These are phyloP conservation scores for Podospora didyma DNA, from an alignment of 495 filamentous ascomycete genomes.

Conservation along the genomic window DNA sequence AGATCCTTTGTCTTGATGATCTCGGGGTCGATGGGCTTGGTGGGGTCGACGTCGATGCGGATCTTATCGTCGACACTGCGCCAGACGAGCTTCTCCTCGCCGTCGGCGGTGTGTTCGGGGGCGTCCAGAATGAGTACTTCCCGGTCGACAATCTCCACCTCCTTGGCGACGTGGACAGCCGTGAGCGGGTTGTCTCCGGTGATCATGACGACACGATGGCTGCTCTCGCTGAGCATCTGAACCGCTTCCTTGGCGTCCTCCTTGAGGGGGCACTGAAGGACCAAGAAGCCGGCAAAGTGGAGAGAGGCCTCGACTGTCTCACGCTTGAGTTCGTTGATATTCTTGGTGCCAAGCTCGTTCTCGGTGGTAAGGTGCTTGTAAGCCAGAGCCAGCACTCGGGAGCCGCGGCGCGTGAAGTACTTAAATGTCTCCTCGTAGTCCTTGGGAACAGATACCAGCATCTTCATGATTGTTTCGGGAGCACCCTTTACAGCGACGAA, in stretches of 20 bases:
- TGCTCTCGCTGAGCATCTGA: constrained; percentile 97
- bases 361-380: constrained; percentile 86
- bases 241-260: constrained; percentile 92
- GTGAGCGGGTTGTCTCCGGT: constrained; percentile 98
- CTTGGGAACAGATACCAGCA: constrained; percentile 77
- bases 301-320: constrained; percentile 87
- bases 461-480: constrained; percentile 90
- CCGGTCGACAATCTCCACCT: constrained; percentile 97
- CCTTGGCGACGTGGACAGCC: constrained; percentile 88
- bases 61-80: constrained; percentile 89
- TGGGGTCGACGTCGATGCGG: constrained; percentile 82
- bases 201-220: constrained; percentile 98
- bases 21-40: constrained; percentile 70
- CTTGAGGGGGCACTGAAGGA: constrained; percentile 93
- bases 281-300: constrained; percentile 89
- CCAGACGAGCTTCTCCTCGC: constrained; percentile 84
- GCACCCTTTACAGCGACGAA: constrained; percentile 96
- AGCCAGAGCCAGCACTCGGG: constrained; percentile 86
- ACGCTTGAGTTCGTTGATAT: constrained; percentile 87
- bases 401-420: constrained; percentile 92
- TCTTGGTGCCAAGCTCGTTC: constrained; percentile 70
- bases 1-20: constrained; percentile 87
- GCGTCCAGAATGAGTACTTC: constrained; percentile 93
- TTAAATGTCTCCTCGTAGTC: constrained; percentile 99
- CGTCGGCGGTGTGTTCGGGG: constrained; percentile 76